Base-by-base conservation (phyloP, 805 yeast genomes). In the Geotrichum ghanense region DNA sequence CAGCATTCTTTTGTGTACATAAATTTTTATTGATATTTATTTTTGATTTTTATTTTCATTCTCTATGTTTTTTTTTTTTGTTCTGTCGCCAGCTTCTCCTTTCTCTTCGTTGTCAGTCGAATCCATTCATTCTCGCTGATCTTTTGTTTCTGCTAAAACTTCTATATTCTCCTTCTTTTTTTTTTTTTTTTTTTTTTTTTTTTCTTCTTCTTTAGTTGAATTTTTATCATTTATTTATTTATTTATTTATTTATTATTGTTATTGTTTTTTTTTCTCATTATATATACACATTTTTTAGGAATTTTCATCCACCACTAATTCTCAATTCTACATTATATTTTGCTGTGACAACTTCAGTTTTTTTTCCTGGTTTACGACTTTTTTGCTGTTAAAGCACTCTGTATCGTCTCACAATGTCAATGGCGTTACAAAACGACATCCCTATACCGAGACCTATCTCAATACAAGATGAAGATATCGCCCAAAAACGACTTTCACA, bases 401-500 rank as follows among this genome's bases (percentile, higher is more conserved):
- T n/a, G n/a, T n/a, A n/a, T n/a, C n/a, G n/a, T n/a, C n/a, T n/a
- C 37, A 31, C 37, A 31, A 31, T 31, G 37, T 31, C 37, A 9
- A 9, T 25, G 14, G 14, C 14, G 14, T 14, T 14, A 25, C 31
- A 25, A 25, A 9, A 25, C 31, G 14, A 25, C 31, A 25, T n/a
- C 16, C 37, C 12, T 31, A 16, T 31, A 5, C 14, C 19, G 17
- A 16, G 7, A 19, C 37, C 12, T n/a, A 31, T 19, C 37, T 12
- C 5, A 12, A 5, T 5, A 31, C 37, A n/a, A n/a, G n/a, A n/a
- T 12, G 37, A 31, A 31, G 37, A 31, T n/a, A n/a, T n/a, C n/a
- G n/a, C n/a, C 17, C 27, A 21, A 39, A 73, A 73, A 51, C 59
- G 79, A 44, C 62, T 74, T 40, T 74, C 78, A 7, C 79, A 74